Evolutionary conservation across 768 basidiomycete species (phyloP).

Genomic region (Boletus edulis): DNA sequence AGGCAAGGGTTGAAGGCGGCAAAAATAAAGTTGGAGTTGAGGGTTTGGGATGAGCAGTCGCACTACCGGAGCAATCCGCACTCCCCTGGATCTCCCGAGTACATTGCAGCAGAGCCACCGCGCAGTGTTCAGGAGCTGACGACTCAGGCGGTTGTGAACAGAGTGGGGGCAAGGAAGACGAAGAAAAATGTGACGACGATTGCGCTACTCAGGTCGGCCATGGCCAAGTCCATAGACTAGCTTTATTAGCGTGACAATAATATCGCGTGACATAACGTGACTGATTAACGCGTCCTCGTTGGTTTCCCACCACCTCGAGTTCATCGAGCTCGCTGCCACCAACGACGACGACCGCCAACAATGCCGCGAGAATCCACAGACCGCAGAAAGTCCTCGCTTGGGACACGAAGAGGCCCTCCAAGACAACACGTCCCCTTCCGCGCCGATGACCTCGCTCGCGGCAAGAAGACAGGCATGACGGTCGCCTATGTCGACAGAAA

Average conservation of each 20-base stretch:
- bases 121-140: constrained; percentile 21
- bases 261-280: constrained; percentile 27
- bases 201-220: constrained; percentile 19
- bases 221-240: constrained; percentile 6
- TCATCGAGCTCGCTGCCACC: constrained; percentile 11
- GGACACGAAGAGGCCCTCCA: constrained; percentile 53
- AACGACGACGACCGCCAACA: constrained; percentile 1
- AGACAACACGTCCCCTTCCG: constrained; percentile 75
- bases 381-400: constrained; percentile 39
- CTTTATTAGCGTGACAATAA: constrained; percentile 12
- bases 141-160: constrained; percentile 5
- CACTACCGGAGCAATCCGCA: constrained; percentile 44
- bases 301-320: constrained; percentile 17
- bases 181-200: constrained; percentile 6
- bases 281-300: constrained; percentile 29
- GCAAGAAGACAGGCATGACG: constrained; percentile 76
- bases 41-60: constrained; percentile 26
- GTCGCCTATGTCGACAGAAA: constrained; percentile 67
- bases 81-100: constrained; percentile 47
- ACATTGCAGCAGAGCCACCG: constrained; percentile 36
- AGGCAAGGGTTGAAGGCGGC: constrained; percentile 40
- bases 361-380: constrained; percentile 29
- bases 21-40: constrained; percentile 31
- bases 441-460: constrained; percentile 72
- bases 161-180: constrained; percentile 2